Conservation (phyloP, 345 rosid genomes). For the Dovyalis caffra region DNA sequence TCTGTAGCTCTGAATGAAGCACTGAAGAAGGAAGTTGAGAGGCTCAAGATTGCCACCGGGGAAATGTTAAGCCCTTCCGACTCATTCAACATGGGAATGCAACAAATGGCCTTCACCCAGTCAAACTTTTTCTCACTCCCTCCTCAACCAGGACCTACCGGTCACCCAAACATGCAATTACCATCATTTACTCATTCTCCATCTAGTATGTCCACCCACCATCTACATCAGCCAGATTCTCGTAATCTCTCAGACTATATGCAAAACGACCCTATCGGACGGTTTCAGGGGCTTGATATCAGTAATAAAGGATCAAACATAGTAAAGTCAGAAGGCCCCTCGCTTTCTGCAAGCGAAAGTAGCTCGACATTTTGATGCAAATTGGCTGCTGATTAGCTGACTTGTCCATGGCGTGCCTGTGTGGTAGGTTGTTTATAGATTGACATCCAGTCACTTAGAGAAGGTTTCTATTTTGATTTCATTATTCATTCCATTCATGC, state of each 20-base stretch:
- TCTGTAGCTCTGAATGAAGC: constrained; percentile 69
- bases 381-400: constrained; percentile 21
- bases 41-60: constrained; percentile 71
- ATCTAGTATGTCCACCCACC: constrained; percentile 23
- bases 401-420: constrained; percentile 24
- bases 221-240: constrained; percentile 12
- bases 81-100: constrained; percentile 65
- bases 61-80: constrained; percentile 60
- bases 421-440: constrained; percentile 32
- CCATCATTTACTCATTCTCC: constrained; percentile 51
- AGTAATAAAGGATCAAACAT: constrained; percentile 50
- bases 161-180: constrained; percentile 52
- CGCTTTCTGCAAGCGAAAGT: constrained; percentile 68
- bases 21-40: constrained; percentile 82
- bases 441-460: constrained; percentile 20
- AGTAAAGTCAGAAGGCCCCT: constrained; percentile 66
- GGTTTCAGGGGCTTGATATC: constrained; percentile 84
- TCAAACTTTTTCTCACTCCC: constrained; percentile 46
- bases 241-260: constrained; percentile 52
- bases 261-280: constrained; percentile 67
- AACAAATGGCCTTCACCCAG: constrained; percentile 45
- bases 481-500: constrained; percentile 18
- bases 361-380: constrained; percentile 53
- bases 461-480: background rate
- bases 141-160: constrained; percentile 37